phyloP scores from a whole-genome alignment of 192 early-diverging fungal genomes.

The Anaeromyces robustus region DNA sequence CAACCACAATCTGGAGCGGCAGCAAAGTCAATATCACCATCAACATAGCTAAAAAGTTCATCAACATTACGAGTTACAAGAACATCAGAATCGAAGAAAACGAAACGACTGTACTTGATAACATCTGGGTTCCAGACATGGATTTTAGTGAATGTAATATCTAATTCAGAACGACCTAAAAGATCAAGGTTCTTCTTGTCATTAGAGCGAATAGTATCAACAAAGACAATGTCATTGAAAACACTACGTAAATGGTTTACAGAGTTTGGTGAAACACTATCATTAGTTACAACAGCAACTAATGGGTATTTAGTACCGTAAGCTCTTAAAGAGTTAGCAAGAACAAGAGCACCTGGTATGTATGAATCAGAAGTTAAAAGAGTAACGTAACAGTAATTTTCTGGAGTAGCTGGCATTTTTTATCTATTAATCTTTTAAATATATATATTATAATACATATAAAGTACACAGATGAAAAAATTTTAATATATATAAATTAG shows the following conservation, averaged over 20 bases:
- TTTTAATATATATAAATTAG: no score
- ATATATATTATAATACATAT: no score
- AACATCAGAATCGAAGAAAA: constrained; percentile 85
- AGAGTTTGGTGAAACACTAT: constrained; percentile 26
- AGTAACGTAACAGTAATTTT: constrained; percentile 43
- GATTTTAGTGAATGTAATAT: constrained; percentile 79
- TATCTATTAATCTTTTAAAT: no score
- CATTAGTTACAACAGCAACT: constrained; percentile 52
- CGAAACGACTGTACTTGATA: constrained; percentile 38
- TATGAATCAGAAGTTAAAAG: constrained; percentile 76
- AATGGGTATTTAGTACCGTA: constrained; percentile 41
- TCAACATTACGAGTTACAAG: constrained; percentile 69
- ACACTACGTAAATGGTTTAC: constrained; percentile 29
- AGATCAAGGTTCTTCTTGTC: constrained; percentile 41
- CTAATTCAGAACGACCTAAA: constrained; percentile 81
- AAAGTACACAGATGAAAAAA: no score
- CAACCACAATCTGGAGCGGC: constrained; percentile 87
- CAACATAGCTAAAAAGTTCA: constrained; percentile 49
- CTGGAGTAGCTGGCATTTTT: background rate
- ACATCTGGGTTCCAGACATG: constrained; percentile 63
- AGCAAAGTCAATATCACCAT: constrained; percentile 33
- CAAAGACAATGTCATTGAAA: constrained; percentile 58
- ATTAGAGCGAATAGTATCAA: constrained; percentile 43
- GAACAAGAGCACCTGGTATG: constrained; percentile 64
- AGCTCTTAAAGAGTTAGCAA: constrained; percentile 59